phyloP scores from a whole-genome alignment of 2,329 filamentous ascomycete species.

The Botrytis deweyae region DNA sequence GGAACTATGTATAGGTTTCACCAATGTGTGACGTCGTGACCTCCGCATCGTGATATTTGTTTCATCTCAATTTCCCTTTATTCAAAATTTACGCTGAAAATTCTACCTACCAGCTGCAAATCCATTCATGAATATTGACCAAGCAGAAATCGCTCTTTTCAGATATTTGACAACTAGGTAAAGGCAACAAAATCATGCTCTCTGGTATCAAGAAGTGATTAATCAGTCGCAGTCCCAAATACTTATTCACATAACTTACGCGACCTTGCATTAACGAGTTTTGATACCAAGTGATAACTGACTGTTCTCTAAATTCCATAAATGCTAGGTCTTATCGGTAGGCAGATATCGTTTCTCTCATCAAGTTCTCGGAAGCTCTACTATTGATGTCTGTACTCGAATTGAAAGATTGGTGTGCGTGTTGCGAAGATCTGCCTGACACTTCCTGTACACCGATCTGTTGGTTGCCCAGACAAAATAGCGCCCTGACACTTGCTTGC shows the following conservation, averaged over 20 bases:
- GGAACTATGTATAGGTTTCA: neutral
- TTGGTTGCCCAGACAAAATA: constrained; percentile 20
- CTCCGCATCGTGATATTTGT: neutral
- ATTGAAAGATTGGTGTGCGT: constrained; percentile 2
- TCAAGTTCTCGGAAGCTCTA: neutral
- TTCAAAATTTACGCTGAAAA: neutral
- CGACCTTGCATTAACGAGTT: constrained; percentile 1
- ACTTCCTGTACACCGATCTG: constrained; percentile 15
- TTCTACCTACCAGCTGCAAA: neutral
- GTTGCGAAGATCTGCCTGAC: constrained; percentile 3
- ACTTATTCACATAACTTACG: neutral
- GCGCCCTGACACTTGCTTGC: constrained; percentile 8
- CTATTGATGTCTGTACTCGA: neutral
- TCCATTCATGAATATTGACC: neutral
- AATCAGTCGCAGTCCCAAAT: neutral
- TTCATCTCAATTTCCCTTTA: neutral
- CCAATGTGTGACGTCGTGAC: neutral
- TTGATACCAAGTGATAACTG: neutral
- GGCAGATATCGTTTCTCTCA: neutral
- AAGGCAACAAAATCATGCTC: neutral
- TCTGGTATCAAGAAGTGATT: neutral
- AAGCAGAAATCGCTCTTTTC: neutral
- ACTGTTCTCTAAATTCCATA: neutral
- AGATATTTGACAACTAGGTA: neutral
- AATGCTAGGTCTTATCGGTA: neutral